Conservation (phyloP, 139 green algal genomes). For the Limnomonas spitsbergensis region DNA sequence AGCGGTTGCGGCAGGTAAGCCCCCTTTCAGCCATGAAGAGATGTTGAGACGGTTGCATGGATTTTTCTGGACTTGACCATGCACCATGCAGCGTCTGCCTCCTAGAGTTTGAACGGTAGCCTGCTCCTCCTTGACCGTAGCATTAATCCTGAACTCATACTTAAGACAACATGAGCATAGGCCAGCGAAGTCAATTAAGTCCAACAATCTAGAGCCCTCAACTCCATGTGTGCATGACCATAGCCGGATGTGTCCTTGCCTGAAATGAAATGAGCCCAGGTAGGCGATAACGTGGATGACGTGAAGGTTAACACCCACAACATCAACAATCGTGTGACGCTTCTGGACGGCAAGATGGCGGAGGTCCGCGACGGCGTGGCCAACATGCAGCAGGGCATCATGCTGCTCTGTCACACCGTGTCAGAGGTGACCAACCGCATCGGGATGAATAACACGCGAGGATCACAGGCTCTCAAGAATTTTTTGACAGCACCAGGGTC, state of each 20-base stretch:
- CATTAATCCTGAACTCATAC: too few relatives aligned
- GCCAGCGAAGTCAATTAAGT: too few relatives aligned
- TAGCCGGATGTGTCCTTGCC: background rate
- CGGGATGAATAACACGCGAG: conserved; percentile 37
- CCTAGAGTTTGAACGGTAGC: too few relatives aligned
- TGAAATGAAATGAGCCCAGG: background rate
- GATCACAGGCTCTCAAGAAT: conserved; percentile 21
- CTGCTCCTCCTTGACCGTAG: too few relatives aligned
- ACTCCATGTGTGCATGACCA: too few relatives aligned
- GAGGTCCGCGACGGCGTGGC: conserved; percentile 13
- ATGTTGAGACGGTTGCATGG: too few relatives aligned
- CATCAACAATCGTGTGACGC: conserved; percentile 30
- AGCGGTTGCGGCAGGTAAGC: conserved; percentile 24
- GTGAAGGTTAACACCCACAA: conserved; percentile 26
- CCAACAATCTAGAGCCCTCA: too few relatives aligned
- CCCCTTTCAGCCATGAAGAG: too few relatives aligned
- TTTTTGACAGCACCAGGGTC: conserved; percentile 2
- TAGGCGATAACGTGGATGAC: conserved; percentile 3
- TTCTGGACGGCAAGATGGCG: conserved; percentile 34
- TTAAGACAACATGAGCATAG: too few relatives aligned
- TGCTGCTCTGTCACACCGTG: conserved; percentile 32
- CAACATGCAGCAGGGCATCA: conserved; percentile 28
- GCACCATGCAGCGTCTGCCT: too few relatives aligned
- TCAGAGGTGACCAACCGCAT: conserved; percentile 40
- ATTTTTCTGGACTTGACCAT: too few relatives aligned